Conservation (phyloP, 495 filamentous ascomycete genomes). For the Chaetomium tenue region DNA sequence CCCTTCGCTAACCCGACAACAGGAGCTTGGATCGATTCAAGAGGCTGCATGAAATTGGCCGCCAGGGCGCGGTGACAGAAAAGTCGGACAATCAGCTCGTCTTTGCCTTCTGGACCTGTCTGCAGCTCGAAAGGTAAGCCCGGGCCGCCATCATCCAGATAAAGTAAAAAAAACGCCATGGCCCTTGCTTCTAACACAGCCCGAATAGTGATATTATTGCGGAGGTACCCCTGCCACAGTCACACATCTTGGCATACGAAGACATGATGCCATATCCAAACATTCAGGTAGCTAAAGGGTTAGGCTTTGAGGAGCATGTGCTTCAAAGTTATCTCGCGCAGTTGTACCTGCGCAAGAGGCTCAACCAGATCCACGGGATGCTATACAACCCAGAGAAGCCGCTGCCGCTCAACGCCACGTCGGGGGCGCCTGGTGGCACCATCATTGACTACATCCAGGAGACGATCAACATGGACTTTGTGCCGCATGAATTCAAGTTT, state of each 20-base stretch:
- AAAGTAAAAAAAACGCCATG: constrained; percentile 11
- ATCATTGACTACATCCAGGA: constrained; percentile 53
- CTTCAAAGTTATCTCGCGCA: constrained; percentile 84
- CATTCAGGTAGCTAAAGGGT: constrained; percentile 40
- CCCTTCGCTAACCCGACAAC: constrained; percentile 8
- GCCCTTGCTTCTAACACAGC: constrained; percentile 30
- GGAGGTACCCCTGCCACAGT: constrained; percentile 79
- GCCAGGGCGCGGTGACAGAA: constrained; percentile 34
- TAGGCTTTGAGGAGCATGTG: constrained; percentile 52
- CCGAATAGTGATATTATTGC: constrained; percentile 73
- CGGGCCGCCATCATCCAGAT: neutral
- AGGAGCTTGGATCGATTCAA: constrained; percentile 48
- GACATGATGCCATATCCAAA: constrained; percentile 64
- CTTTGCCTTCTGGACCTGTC: constrained; percentile 89
- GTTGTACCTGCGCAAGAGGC: constrained; percentile 76
- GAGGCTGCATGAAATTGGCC: constrained; percentile 29
- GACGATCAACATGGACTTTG: constrained; percentile 46
- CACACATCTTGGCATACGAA: constrained; percentile 71
- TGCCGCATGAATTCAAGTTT: constrained; percentile 57
- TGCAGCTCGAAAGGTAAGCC: constrained; percentile 84
- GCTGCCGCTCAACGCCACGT: neutral
- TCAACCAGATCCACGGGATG: constrained; percentile 79
- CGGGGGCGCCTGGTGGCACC: constrained; percentile 15
- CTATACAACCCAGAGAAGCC: constrained; percentile 65
- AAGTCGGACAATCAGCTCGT: constrained; percentile 57